These are phyloP conservation scores for Aspergillus bertholletiae DNA, from an alignment of 495 filamentous ascomycete genomes.

Conservation along the genomic window DNA sequence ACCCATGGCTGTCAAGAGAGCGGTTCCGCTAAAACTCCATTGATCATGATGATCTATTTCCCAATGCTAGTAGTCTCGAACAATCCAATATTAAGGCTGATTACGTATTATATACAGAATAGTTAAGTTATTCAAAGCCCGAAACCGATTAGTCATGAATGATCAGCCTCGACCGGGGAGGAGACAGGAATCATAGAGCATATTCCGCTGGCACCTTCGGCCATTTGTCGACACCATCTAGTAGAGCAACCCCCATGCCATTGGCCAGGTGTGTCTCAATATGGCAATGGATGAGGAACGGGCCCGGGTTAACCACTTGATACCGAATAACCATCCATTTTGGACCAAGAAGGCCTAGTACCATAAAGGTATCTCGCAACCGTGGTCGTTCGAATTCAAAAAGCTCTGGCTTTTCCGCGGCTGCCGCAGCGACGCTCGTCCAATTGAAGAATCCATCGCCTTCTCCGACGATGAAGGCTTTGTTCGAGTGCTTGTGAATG, in stretches of 20 bases:
- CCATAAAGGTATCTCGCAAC: conserved; percentile 42
- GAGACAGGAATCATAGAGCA: neutral
- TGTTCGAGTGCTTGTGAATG: conserved; percentile 63
- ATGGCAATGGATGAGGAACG: conserved; percentile 53
- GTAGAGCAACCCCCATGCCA: conserved; percentile 45
- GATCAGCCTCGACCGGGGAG: neutral
- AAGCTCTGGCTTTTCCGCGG: conserved; percentile 34
- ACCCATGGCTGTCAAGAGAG: neutral
- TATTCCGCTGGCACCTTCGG: conserved; percentile 26
- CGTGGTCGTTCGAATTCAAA: conserved; percentile 57
- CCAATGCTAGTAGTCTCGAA: neutral
- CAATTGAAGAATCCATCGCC: conserved; percentile 49
- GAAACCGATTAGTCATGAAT: neutral
- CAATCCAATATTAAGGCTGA: neutral
- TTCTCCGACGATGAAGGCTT: conserved; percentile 52
- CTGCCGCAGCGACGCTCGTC: conserved; percentile 48
- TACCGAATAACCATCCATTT: conserved; percentile 50
- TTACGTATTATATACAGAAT: neutral
- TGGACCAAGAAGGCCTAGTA: conserved; percentile 8
- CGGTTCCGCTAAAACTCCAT: neutral
- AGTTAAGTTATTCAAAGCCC: neutral
- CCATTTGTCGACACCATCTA: conserved; percentile 51
- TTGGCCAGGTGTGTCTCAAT: conserved; percentile 46
- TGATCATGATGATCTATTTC: neutral
- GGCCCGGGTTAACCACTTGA: conserved; percentile 46